Evolutionary conservation across 78 protist genomes (phyloP), one percentile per base, ranked within the genome.

Genomic region (Chrysochromulina tobinii): DNA sequence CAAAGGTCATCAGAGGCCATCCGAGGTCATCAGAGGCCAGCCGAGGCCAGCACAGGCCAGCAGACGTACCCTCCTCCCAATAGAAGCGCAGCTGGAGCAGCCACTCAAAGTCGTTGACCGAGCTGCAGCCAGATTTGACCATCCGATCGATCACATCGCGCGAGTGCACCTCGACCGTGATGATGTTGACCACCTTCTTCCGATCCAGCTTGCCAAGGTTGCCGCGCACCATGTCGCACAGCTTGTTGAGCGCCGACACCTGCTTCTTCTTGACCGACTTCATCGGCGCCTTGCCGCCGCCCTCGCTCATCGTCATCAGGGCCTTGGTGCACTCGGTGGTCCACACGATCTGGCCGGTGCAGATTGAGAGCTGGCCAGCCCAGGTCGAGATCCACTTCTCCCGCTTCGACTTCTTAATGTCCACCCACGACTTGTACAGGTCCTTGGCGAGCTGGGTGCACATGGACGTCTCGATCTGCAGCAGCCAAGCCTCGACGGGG

Each of bases 151-250:
- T 91, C 21, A 97, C 97, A 21, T 97, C 98, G 7, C 98, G 91
- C 25, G 93, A 87, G 53, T 97, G 98, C 73, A 96, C 98, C 64
- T 96, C 97, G 91, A 96, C 94, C 68, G 98, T 97, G 94, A 97
- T 94, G 87, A 97, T 93, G 1, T 96, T 91, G n/a, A 87, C 93
- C 11, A 96, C 73, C 93, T 96, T 95, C 69, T 20, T 55, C 15
- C 98, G 96, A 12, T 81, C 38, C 53, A 94, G 55, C 87, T 86
- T 81, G 57, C 38, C 3, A 83, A 95, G 58, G 51, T 38, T 25
- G 23, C 58, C 67, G 27, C 91, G 55, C 73, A 97, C 95, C 95
- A 94, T 85, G 27, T 81, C 90, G 9, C 93, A 54, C 25, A 91
- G 88, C 68, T 77, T 53, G 73, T 72, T 66, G 59, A 97, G 93